Conservation (phyloP, 805 yeast species). For the Ogataea kodamae region DNA sequence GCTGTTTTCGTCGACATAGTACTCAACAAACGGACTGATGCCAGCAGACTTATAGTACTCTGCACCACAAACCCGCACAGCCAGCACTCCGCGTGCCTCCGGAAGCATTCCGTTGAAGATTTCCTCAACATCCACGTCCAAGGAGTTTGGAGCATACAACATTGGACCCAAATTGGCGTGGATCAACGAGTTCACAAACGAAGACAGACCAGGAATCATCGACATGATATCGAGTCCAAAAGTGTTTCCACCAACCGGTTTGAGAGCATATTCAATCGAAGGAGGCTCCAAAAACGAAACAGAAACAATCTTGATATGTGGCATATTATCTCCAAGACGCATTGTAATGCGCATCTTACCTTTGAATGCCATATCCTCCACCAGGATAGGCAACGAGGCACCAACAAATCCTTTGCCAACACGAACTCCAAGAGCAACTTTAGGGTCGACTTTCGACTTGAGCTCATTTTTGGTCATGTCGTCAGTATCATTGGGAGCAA, state of each 20-base stretch:
- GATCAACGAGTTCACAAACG: constrained; percentile 65
- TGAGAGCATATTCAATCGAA: constrained; percentile 70
- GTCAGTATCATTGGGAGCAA: constrained; percentile 77
- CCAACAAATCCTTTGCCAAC: constrained; percentile 79
- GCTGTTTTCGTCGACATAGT: constrained; percentile 36
- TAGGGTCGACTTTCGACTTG: constrained; percentile 69
- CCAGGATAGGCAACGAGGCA: constrained; percentile 71
- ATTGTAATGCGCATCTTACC: constrained; percentile 68
- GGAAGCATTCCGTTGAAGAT: constrained; percentile 58
- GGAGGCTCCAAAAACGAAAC: constrained; percentile 77
- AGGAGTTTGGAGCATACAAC: constrained; percentile 78
- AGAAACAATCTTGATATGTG: constrained; percentile 73
- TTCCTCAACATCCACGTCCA: constrained; percentile 73
- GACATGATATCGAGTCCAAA: constrained; percentile 83
- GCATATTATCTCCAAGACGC: constrained; percentile 61
- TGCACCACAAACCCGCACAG: constrained; percentile 57
- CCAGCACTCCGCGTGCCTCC: constrained; percentile 68
- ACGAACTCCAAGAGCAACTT: constrained; percentile 75
- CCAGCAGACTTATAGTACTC: constrained; percentile 41
- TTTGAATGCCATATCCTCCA: constrained; percentile 73
- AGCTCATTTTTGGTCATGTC: constrained; percentile 79
- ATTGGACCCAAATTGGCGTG: constrained; percentile 71
- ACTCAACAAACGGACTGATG: constrained; percentile 47
- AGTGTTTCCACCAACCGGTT: constrained; percentile 89
- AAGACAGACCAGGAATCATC: constrained; percentile 72